Base-by-base conservation (phyloP, 257 asterid genomes). In the Plantago ovata region DNA sequence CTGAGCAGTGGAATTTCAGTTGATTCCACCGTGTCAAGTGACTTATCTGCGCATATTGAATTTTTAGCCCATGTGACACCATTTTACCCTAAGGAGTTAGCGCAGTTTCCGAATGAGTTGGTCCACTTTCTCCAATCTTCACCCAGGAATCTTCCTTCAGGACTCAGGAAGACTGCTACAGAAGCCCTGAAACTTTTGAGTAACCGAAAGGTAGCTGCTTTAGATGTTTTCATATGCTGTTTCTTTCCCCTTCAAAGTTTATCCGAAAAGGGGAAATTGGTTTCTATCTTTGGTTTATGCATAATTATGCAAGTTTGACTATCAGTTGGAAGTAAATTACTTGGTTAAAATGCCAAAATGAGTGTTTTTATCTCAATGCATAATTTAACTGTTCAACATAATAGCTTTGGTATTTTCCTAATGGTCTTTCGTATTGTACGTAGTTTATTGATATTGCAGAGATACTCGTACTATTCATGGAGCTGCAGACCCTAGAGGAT, bases 401-500 rank as follows among this genome's bases (percentile, higher is more conserved):
- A n/a, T n/a, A n/a, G n/a, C n/a, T n/a, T n/a, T n/a, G n/a, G n/a
- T n/a, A n/a, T n/a, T 24, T 24, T 5, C 2, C 5, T 24, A 5
- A 2, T 24, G 2, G 2, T 24, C 5, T 24, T 2, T 24, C 5
- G 2, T 24, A 2, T 2, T 24, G 2, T 24, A 2, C 5, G 2
- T 24, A 90, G 92, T 95, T 86, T 57, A 10, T 38, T 75, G 85
- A 79, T 74, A 72, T 78, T 43, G 70, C 59, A 43, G 89, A 84
- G 44, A 79, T 87, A n/a, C 93, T 92, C 60, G 78, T 53, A 28
- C 69, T 92, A 67, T 88, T 88, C 78, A 76, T 92, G 95, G 96
- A 83, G 81, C 95, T 92, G 21, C 98, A 88, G 78, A 84, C 83
- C 32, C 66, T 88, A 6, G 96, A 87, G 28, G 98, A 85, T 63